Base-by-base conservation (phyloP, 1,284 basidiomycete genomes). In the Trichosporon faecale region DNA sequence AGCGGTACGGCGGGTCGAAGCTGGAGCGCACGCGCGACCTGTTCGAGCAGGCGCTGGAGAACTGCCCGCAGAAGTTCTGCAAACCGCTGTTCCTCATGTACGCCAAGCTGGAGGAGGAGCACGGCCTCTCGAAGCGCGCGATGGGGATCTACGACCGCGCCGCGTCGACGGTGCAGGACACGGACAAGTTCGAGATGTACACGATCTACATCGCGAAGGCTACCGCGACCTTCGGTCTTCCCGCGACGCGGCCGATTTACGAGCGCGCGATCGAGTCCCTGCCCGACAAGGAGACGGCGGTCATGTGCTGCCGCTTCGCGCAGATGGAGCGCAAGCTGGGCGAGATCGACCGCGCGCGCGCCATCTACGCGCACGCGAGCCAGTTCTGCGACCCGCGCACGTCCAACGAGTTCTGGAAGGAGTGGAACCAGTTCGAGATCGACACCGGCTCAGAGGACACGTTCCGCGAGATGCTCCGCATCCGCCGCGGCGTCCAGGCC, bases 381-480 rank as follows among this genome's bases (percentile, higher is more conserved):
- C 97, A 99, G 80, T 98, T 99, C 87, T 99, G 95, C 84, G 97
- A 99, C 81, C 95, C 96, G 21, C 89, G 96, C 40, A 88, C 91
- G 73, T 88, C 92, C 78, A 89, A 92, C 65, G 90, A 91, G 72
- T 99, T 98, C 86, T 99, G 97, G 96, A 85, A 88, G 64, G 93
- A 95, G 82, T 99, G 96, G 96, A 96, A 98, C 83, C 86, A 86
- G 66, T 99, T 99, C 85, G 96, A 99, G 85, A 83, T 98, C 82
- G 95, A 98, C 83, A 95, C 94, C 0, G 96, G 96, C 0, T 95
- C 93, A 0, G 97, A 99, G 83, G 96, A 99, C 80, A 98, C 96
- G 0, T 99, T 99, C 90, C 87, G 95, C 76, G 96, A 99, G 85
- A 98, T 98, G 93, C 85, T 99, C 71, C 90, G 97, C 16, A 98